These are phyloP conservation scores for Pseudogymnoascus sp. DNA, from an alignment of 2,329 filamentous ascomycete species.

Conservation along the genomic window DNA sequence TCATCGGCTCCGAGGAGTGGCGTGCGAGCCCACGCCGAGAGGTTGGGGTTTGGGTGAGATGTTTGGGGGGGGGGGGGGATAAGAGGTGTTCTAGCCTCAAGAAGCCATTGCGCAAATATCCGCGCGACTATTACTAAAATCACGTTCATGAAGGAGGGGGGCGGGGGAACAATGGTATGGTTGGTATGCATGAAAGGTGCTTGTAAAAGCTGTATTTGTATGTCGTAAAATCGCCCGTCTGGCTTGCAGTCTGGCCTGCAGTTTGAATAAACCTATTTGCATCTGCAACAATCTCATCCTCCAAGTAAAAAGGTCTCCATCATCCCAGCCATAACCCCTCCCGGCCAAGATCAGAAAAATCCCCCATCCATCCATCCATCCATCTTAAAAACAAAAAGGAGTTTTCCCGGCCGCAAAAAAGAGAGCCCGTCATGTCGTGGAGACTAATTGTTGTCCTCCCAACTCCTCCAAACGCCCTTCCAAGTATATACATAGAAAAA, in stretches of 20 bases:
- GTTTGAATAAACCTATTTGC: not conserved
- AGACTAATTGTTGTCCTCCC: not conserved
- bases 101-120: not conserved
- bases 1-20: not conserved
- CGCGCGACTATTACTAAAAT: not conserved
- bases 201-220: slow-evolving; percentile 2
- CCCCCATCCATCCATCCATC: not conserved
- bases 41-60: not conserved
- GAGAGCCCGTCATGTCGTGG: not conserved
- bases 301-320: not conserved
- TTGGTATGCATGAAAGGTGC: not conserved
- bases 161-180: not conserved
- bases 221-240: slow-evolving; percentile 2
- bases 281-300: not conserved
- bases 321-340: not conserved
- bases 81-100: not conserved
- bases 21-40: not conserved
- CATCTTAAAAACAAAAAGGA: not conserved
- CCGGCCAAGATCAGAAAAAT: not conserved
- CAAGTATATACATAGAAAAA: slow-evolving; percentile 8
- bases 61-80: not conserved
- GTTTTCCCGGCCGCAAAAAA: not conserved
- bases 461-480: slow-evolving; percentile 3
- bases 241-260: not conserved
- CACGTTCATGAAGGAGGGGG: not conserved